Evolutionary conservation across 495 filamentous ascomycete species (phyloP), one percentile per base, ranked within the genome.

Genomic region (Pyrenula aspistea): DNA sequence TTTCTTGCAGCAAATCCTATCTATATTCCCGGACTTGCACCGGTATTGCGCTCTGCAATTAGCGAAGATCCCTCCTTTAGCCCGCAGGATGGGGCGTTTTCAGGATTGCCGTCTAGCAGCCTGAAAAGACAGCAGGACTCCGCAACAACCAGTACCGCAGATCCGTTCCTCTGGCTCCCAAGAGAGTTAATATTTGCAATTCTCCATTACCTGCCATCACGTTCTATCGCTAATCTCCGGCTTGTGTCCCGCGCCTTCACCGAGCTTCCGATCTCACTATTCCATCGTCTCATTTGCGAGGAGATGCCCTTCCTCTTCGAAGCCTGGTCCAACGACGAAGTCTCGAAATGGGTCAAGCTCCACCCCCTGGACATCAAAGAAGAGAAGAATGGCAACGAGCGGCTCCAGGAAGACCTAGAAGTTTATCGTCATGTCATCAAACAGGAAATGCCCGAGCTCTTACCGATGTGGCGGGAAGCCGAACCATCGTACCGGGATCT

Each of bases 221-320:
- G 2, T 1, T 63, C 68, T 25, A 64, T 70, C 23, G 54, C 60
- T 10, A 59, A 53, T 12, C 54, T 70, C 10, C 54, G 61, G 1
- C 31, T 58, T 2, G 59, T 57, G 0, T 67, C 64, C 1, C 57
- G 55, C 12, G 55, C 58, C 2, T 70, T 68, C 25, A 42, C 51
- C 0, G 52, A 66, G 4, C 57, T 72, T 0, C 70, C 67, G 1
- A 60, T 59, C 1, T 19, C 12, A 24, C 36, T 72, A 1, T 72
- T 63, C 59, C 58, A 61, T 12, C 50, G 51, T 22, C 61, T 68
- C 3, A 42, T 69, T 15, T 55, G 55, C 2, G 42, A 60, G 51
- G 67, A 72, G 21, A 68, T 69, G 67, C 68, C 66, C 0, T 72
- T 63, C 63, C 48, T 71, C 12, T 69, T 61, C 60, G 70, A 72